These are phyloP conservation scores for Middelhovenomyces tepae DNA, from an alignment of 805 yeast species.

Conservation along the genomic window DNA sequence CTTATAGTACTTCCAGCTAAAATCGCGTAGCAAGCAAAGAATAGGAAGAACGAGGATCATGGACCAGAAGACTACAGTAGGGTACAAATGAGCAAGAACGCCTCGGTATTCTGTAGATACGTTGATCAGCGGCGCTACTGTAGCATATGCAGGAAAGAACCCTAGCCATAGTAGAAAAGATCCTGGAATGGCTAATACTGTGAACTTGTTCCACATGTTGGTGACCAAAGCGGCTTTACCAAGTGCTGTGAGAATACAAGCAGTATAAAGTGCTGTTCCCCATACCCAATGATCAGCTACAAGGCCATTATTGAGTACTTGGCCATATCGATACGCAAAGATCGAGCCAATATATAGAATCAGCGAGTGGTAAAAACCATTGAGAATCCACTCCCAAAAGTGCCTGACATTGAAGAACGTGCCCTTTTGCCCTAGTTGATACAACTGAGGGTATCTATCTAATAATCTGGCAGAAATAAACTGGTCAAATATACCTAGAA, in stretches of 20 bases:
- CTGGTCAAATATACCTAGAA: slow-evolving; percentile 93
- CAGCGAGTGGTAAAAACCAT: slow-evolving; percentile 92
- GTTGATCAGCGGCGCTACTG: slow-evolving; percentile 71
- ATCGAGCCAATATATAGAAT: slow-evolving; percentile 67
- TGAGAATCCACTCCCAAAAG: slow-evolving; percentile 95
- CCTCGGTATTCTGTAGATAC: slow-evolving; percentile 84
- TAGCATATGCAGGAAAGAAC: slow-evolving; percentile 80
- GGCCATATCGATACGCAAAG: slow-evolving; percentile 60
- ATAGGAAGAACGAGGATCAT: slow-evolving; percentile 64
- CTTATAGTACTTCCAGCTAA: slow-evolving; percentile 89
- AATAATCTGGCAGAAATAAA: slow-evolving; percentile 84
- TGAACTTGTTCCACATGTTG: slow-evolving; percentile 90
- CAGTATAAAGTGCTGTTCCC: slow-evolving; percentile 85
- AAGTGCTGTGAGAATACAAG: slow-evolving; percentile 78
- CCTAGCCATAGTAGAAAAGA: slow-evolving; percentile 77
- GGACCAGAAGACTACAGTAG: slow-evolving; percentile 78
- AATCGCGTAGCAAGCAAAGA: slow-evolving; percentile 75
- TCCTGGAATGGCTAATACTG: slow-evolving; percentile 90
- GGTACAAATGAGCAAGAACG: slow-evolving; percentile 63
- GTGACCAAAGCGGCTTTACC: slow-evolving; percentile 94
- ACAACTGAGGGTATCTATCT: slow-evolving; percentile 86
- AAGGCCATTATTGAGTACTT: slow-evolving; percentile 52
- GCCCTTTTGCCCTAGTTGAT: slow-evolving; percentile 82
- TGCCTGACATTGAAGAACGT: slow-evolving; percentile 82
- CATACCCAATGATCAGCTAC: slow-evolving; percentile 87